Conservation (phyloP, 768 basidiomycete genomes). For the Xanthoconium stramineum region DNA sequence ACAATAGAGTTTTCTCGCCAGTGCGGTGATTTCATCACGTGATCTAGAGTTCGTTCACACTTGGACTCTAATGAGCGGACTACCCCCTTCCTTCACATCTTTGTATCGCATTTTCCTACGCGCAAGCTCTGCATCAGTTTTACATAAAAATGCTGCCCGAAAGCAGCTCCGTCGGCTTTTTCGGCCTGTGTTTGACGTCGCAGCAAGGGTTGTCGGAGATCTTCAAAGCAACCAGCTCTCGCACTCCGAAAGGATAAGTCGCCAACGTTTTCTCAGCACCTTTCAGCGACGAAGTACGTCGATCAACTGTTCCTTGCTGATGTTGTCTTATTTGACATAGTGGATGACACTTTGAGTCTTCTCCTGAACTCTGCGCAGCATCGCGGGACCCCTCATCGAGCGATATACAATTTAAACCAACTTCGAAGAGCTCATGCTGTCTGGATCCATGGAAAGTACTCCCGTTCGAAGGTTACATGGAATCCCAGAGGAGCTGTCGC, state of each 20-base stretch:
- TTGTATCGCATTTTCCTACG: slow-evolving; percentile 61
- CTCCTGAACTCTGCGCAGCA: slow-evolving; percentile 59
- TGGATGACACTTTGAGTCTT: slow-evolving; percentile 64
- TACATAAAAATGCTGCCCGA: slow-evolving; percentile 47
- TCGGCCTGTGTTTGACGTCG: slow-evolving; percentile 54
- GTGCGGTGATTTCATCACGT: too few relatives aligned
- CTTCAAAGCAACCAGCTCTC: slow-evolving; percentile 34
- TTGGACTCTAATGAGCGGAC: slow-evolving; percentile 2
- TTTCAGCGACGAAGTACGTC: slow-evolving; percentile 58
- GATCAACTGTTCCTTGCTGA: not conserved
- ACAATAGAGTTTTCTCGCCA: too few relatives aligned
- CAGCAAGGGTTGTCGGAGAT: slow-evolving; percentile 40
- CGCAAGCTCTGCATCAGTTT: slow-evolving; percentile 53
- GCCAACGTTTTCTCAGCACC: slow-evolving; percentile 41
- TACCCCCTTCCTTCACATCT: slow-evolving; percentile 45
- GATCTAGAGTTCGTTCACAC: not conserved
- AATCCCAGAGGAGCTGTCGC: slow-evolving; percentile 33
- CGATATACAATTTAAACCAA: slow-evolving; percentile 51
- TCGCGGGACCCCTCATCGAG: slow-evolving; percentile 58
- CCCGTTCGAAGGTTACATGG: slow-evolving; percentile 33
- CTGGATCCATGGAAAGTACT: slow-evolving; percentile 25
- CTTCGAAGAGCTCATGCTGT: slow-evolving; percentile 27
- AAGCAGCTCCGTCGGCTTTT: slow-evolving; percentile 46
- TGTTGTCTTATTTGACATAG: slow-evolving; percentile 36
- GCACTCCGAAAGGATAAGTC: slow-evolving; percentile 26